Percentiles rank a stretch among this genome's conserved stretches.
Evolutionary conservation across 805 yeast genomes (phyloP).

Genomic region (Kockiozyma suomiensis): DNA sequence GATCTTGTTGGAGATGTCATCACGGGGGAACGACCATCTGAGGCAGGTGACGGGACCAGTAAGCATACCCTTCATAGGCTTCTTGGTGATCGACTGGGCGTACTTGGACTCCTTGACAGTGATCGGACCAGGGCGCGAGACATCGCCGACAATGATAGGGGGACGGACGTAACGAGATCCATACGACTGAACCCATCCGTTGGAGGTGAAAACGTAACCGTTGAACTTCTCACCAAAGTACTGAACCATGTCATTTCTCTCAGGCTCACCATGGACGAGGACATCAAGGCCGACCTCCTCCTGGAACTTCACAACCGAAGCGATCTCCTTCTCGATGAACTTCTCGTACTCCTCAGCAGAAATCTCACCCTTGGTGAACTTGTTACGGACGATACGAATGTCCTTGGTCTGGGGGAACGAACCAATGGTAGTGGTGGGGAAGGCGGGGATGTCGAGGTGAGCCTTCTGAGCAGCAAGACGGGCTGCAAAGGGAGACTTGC

Average conservation of each 20-base stretch:
- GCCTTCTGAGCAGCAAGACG: conserved; percentile 87
- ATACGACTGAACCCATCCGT: conserved; percentile 99
- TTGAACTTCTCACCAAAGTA: conserved; percentile 98
- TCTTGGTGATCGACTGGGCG: conserved; percentile 93
- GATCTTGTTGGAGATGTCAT: conserved; percentile 87
- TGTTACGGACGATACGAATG: conserved; percentile 97
- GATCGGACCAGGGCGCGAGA: conserved; percentile 98
- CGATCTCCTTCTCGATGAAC: conserved; percentile 96
- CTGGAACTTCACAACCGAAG: conserved; percentile 96
- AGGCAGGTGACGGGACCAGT: conserved; percentile 99
- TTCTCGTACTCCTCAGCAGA: conserved; percentile 92
- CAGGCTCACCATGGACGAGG: conserved; percentile 99
- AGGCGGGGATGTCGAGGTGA: conserved; percentile 89
- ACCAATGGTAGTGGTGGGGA: conserved; percentile 99
- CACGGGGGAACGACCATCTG: conserved; percentile 99
- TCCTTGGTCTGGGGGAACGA: conserved; percentile 99
- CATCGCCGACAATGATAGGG: conserved; percentile 98
- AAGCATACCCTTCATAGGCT: conserved; percentile 99
- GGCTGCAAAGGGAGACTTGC: conserved; percentile 82
- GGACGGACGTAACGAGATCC: conserved; percentile 99
- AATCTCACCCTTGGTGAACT: conserved; percentile 95
- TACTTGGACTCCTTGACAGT: conserved; percentile 98
- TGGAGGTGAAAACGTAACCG: conserved; percentile 97
- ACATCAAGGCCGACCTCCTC: conserved; percentile 98
- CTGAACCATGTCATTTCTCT: conserved; percentile 99